Evolutionary conservation across 2,329 filamentous ascomycete genomes (phyloP), one percentile per base, ranked within the genome.

Genomic region (Aspergillus candidus): DNA sequence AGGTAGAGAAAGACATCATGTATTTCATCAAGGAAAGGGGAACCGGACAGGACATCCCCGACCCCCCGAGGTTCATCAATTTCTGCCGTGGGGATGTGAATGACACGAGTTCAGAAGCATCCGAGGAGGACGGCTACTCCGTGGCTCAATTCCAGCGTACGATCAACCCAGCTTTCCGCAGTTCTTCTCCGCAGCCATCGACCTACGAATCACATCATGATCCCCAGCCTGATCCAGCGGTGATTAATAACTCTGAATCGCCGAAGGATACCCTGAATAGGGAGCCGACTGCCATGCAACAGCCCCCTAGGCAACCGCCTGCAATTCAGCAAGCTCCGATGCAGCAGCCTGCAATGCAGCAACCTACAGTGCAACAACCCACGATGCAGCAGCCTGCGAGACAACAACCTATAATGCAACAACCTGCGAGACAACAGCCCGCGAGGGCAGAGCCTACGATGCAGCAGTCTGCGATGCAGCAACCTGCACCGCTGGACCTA

Each of bases 31-130:
- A 78, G 50, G 89, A 94, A 38, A 79, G 72, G 52, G 91, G 91
- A 15, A 98, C 93, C 3, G 90, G 93, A 4, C 91, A 97, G 66
- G 94, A 98, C 65, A 98, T 98, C 37, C 94, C 93, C 1, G 93
- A 96, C 65, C 82, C 93, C 17, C 93, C 93, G 35, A 96, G 89
- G 66, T 98, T 96, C 66, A 96, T 98, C 79, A 96, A 98, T 72
- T 98, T 97, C 67, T 94, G 88, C 65, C 84, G 93, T 10, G 93
- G 91, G 63, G 70, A 84, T 36, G 76, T 77, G 32, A 72, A 83
- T 43, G 93, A 98, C 56, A 82, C 80, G 32, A 81, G 82, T 54
- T 96, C 91, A 1, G 88, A 93, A 50, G 74, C 78, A 10, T 91
- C 87, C 0, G 89, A 94, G 15, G 90, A 94, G n/a, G 90, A 95